A percentile compares a stretch with the other conserved stretches of the same genome.
Conservation (phyloP, 2,329 filamentous ascomycete species). For the Botrytis fragariae region DNA sequence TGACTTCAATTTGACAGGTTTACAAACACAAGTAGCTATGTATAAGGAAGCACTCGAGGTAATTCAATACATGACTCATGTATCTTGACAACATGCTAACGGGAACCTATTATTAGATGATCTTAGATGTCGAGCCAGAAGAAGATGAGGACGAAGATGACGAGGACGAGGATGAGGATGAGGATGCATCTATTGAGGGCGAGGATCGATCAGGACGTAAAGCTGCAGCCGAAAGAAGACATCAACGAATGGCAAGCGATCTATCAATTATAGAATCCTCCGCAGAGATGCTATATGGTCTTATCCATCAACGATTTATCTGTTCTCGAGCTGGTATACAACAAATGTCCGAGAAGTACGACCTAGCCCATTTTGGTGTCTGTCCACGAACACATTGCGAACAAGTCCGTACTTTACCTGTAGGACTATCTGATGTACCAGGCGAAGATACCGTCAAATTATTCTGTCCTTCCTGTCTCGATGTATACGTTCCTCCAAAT, state of each 20-base stretch:
- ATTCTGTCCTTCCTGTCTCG: constrained; percentile 93
- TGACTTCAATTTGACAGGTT: constrained; percentile 96
- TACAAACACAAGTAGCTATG: constrained; percentile 94
- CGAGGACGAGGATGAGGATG: constrained; percentile 63
- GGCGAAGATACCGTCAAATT: constrained; percentile 98
- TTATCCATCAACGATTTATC: constrained; percentile 98
- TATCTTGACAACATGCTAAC: constrained; percentile 21
- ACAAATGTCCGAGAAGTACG: constrained; percentile 99
- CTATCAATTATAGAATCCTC: constrained; percentile 94
- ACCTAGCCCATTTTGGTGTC: constrained; percentile 90
- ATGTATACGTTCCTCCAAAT: constrained; percentile 96
- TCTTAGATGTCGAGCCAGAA: constrained; percentile 95
- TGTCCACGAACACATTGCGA: constrained; percentile 95
- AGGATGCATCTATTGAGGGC: constrained; percentile 64
- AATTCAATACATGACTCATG: constrained; percentile 26
- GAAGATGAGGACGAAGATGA: constrained; percentile 87
- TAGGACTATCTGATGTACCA: constrained; percentile 90
- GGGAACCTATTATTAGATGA: constrained; percentile 62
- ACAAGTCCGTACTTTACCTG: constrained; percentile 83
- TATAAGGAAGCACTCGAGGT: constrained; percentile 97
- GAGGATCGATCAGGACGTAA: constrained; percentile 50
- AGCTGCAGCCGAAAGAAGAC: constrained; percentile 65
- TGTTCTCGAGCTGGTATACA: constrained; percentile 94
- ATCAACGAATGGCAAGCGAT: constrained; percentile 84
- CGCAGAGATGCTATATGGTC: constrained; percentile 95